These are phyloP conservation scores for Solanum verrucosum DNA, from an alignment of 257 asterid genomes.

Conservation along the genomic window DNA sequence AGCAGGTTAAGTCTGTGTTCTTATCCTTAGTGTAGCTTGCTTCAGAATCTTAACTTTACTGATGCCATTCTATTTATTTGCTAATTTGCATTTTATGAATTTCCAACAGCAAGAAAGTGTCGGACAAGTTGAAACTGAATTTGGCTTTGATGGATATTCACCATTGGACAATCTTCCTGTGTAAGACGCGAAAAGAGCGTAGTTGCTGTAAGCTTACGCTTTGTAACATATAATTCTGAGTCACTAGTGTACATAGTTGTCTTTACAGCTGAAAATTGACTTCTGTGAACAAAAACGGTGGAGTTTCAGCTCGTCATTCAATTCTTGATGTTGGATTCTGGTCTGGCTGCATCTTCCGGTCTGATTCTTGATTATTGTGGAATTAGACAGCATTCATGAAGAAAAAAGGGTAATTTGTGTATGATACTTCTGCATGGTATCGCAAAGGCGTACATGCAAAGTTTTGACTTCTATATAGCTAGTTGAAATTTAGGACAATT, in stretches of 20 bases:
- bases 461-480: conserved; percentile 37
- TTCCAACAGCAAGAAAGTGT: conserved; percentile 54
- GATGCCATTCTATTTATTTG: background rate
- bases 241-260: conserved; percentile 38
- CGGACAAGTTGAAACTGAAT: conserved; percentile 50
- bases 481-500: conserved; percentile 10
- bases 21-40: background rate
- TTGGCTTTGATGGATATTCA: conserved; percentile 55
- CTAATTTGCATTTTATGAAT: background rate
- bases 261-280: conserved; percentile 14
- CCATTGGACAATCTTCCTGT: conserved; percentile 64
- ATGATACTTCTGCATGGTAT: conserved; percentile 29
- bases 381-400: background rate
- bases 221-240: background rate
- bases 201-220: background rate
- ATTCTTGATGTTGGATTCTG: background rate
- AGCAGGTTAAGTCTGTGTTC: conserved; percentile 39
- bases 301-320: background rate
- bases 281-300: background rate
- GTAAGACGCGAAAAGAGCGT: conserved; percentile 1
- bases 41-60: background rate
- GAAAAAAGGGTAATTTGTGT: conserved; percentile 7
- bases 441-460: conserved; percentile 33
- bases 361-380: background rate
- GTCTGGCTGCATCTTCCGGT: background rate